Evolutionary conservation across 345 rosid species (phyloP).

Genomic region (Euclidium syriacum): DNA sequence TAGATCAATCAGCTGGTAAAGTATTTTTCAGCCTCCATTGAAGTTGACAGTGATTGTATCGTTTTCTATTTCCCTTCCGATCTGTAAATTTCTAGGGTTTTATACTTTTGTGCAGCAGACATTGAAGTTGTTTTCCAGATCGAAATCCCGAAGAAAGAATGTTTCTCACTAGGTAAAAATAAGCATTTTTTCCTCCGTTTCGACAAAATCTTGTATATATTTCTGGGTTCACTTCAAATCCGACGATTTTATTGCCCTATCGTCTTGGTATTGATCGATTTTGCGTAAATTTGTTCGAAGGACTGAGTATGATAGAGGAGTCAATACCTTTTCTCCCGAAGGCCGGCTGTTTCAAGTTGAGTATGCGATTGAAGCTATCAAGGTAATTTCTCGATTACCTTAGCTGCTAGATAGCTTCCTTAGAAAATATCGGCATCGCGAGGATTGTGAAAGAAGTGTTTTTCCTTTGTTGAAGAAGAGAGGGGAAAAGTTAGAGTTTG

Average conservation of each 20-base stretch:
- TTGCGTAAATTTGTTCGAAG: conserved; percentile 29
- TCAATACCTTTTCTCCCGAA: conserved; percentile 93
- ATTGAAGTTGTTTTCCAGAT: conserved; percentile 21
- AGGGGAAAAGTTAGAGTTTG: not conserved
- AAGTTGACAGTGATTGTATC: not conserved
- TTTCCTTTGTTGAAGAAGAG: not conserved
- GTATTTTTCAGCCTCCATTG: not conserved
- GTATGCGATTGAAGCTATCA: conserved; percentile 93
- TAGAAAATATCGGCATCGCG: not conserved
- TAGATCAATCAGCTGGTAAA: conserved; percentile 13
- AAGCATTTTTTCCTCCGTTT: not conserved
- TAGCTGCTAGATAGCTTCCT: not conserved
- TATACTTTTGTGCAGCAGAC: not conserved
- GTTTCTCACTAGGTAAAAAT: conserved; percentile 61
- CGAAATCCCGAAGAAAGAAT: conserved; percentile 32
- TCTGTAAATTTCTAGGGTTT: not conserved
- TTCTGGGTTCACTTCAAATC: not conserved
- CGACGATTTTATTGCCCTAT: not conserved
- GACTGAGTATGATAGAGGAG: conserved; percentile 97
- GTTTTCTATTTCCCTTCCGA: not conserved
- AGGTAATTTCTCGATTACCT: conserved; percentile 34
- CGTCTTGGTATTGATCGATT: not conserved
- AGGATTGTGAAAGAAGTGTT: not conserved
- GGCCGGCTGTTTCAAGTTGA: conserved; percentile 91
- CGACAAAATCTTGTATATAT: not conserved